Conservation (phyloP, 2,329 filamentous ascomycete genomes). For the Furcasterigmium furcatum region DNA sequence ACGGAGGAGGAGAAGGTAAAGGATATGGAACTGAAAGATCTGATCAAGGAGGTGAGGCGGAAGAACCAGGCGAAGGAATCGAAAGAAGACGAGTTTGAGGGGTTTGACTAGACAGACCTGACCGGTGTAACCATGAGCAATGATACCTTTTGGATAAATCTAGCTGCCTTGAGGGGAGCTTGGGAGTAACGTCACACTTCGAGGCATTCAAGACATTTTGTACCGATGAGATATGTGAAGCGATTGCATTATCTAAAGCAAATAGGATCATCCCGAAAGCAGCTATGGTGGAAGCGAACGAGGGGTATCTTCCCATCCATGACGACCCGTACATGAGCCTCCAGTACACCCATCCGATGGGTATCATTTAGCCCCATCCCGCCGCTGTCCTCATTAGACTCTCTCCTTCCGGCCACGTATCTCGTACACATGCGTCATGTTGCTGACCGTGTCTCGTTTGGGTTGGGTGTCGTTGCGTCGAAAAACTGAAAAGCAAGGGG, state of each 20-base stretch:
- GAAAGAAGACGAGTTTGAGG: conserved; percentile 53
- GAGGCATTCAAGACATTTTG: no score
- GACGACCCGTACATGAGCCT: no score
- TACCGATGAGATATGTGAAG: no score
- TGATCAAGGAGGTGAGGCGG: conserved; percentile 62
- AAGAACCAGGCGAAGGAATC: conserved; percentile 43
- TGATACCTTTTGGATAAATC: no score
- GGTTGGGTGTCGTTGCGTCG: not conserved
- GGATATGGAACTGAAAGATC: conserved; percentile 57
- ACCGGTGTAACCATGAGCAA: no score
- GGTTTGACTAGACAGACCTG: conserved; percentile 49
- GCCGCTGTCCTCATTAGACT: not conserved
- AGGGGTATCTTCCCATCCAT: no score
- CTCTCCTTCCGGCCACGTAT: no score
- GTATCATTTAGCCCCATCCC: not conserved
- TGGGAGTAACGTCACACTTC: no score
- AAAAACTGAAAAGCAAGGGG: not conserved
- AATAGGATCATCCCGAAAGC: no score
- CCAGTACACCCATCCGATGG: not conserved
- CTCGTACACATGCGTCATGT: not conserved
- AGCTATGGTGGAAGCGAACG: no score
- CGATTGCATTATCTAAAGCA: no score
- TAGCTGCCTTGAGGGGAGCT: no score
- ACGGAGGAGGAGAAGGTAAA: conserved; percentile 67
- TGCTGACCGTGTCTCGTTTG: not conserved